Base-by-base conservation (phyloP, 345 rosid species). In the Crucihimalaya himalaica region DNA sequence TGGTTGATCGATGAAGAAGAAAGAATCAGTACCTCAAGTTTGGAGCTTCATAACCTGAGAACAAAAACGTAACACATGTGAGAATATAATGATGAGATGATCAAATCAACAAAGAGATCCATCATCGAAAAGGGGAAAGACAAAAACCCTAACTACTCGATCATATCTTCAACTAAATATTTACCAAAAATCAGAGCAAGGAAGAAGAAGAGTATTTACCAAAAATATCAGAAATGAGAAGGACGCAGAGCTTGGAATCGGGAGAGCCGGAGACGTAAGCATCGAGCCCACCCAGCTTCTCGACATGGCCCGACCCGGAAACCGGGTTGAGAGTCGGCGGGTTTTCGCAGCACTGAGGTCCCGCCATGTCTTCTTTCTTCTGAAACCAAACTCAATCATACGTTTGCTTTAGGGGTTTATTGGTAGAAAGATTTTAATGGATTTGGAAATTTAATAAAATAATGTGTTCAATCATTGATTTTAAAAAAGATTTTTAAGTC, bases 291-390 rank as follows among this genome's bases (percentile, higher is more conserved):
- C 83, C 93, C 2, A 91, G 57, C 47, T 84, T 73, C 75, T 89
- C 82, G 2, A 85, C 90, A 16, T 80, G 79, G 5, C 98, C 97
- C 18, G 74, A 78, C 32, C 96, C 97, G 19, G 80, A 50, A 25
- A 23, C 64, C n/a, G 89, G 81, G 73, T 82, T 77, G 8, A 78
- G 71, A 35, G 54, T 75, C 52, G 94, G 97, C 46, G 98, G 97
- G 81, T 86, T 87, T 61, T 77, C 77, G 18, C 89, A 84, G 83
- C 98, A 91, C 83, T 91, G 87, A 67, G 89, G 83, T 43, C 86
- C 86, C 16, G 86, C 83, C 98, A 87, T 88, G 6, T 63, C 21
- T 88, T 5, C 53, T 21, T 48, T 34, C 2, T 45, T 39, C 31
- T 23, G 31, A 12, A n/a, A 75, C 48, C 69, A 52, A 32, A 23